Conservation (phyloP, 192 early-diverging fungal species). For the Phlyctochytrium planicorne region DNA sequence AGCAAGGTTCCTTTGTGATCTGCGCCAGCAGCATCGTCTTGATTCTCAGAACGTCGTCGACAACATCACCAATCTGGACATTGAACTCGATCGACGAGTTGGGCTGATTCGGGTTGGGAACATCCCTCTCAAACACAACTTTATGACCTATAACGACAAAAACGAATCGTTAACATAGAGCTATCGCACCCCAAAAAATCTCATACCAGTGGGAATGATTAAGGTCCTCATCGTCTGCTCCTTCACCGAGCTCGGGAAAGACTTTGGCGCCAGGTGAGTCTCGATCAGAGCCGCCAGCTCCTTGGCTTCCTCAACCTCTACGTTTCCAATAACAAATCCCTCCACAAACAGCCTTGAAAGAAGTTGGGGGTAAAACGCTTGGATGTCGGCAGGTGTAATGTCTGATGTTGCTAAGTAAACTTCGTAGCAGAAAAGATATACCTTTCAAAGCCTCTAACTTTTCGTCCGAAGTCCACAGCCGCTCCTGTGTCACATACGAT, state of each 20-base stretch:
- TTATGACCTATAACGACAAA: conserved; percentile 3
- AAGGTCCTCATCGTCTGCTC: background rate
- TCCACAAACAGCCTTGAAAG: conserved; percentile 71
- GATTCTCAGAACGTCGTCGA: conserved; percentile 63
- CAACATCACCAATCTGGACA: conserved; percentile 74
- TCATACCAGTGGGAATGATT: background rate
- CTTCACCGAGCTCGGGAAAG: conserved; percentile 47
- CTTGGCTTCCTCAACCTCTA: conserved; percentile 57
- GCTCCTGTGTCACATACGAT: conserved; percentile 72
- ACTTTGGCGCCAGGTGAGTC: conserved; percentile 55
- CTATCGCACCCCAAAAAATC: background rate
- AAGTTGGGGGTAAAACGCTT: conserved; percentile 72
- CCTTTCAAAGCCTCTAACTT: conserved; percentile 69
- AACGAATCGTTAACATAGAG: too few species aligned
- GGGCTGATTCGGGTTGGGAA: conserved; percentile 76
- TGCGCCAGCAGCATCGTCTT: conserved; percentile 73
- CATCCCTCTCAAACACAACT: conserved; percentile 18
- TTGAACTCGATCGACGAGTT: conserved; percentile 89
- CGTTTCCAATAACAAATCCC: conserved; percentile 87
- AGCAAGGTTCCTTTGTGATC: conserved; percentile 85
- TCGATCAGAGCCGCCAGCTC: conserved; percentile 60
- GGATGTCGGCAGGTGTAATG: conserved; percentile 71
- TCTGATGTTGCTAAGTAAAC: background rate
- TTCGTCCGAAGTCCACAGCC: conserved; percentile 76
- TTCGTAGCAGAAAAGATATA: background rate